Evolutionary conservation across 306 rosid species (phyloP), one percentile per base, ranked within the genome.

Genomic region (Phaseolus lunatus): DNA sequence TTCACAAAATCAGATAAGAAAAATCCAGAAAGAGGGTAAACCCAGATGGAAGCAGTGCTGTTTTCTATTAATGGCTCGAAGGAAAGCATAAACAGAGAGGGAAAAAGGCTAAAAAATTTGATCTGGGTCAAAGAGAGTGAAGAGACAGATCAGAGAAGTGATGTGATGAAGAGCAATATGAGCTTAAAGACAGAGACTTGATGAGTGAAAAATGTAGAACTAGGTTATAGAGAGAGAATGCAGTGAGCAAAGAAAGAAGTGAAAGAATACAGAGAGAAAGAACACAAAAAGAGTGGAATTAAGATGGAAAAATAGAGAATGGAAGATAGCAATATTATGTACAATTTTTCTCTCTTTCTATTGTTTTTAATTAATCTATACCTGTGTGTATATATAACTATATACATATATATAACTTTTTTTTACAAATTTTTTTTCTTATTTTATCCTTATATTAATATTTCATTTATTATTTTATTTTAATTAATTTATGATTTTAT

Each of bases 61-160:
- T 64, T 19, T 75, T 65, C 50, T 70, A 39, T 53, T 53, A 67
- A 53, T 19, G 76, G 78, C n/a, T 75, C 26, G 63, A 77, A 67
- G 71, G 44, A 71, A 65, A 57, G 79, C 65, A 78, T 49, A 69
- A 78, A 78, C 81, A 70, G 81, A 80, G 72, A 52, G 65, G 50
- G 72, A 7, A 56, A 79, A 76, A 20, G 15, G 49, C 49, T 78
- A 20, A 82, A 61, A 39, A 8, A 12, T 54, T 19, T 58, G 82
- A 89, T 85, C 82, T 70, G 84, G 49, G 80, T 20, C 61, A 78
- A 67, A 83, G 73, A 47, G 33, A 58, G 13, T 13, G 82, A 69
- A 78, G 47, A 85, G 29, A 54, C 68, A 86, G 90, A 89, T 84
- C 86, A 84, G 87, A 69, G 58, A 59, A 79, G 33, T 23, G 74